Evolutionary conservation across 2,329 filamentous ascomycete genomes (phyloP).

Genomic region (Boeremia lycopersici): DNA sequence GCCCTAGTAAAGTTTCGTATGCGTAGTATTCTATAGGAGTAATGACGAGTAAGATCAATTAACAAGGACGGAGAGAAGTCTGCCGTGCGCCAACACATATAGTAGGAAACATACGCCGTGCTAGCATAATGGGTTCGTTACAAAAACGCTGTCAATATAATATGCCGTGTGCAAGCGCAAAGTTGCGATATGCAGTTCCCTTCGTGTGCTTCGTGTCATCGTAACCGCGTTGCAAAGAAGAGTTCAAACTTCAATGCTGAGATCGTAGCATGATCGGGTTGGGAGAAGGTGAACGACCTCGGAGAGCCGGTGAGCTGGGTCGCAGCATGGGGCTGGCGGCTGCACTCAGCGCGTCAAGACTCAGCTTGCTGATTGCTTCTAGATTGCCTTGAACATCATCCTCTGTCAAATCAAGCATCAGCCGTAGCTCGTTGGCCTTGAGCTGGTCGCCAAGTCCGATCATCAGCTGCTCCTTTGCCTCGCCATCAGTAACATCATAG

Average conservation of each 20-base stretch:
- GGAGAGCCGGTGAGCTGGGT: slow-evolving; percentile 43
- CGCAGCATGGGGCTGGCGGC: slow-evolving; percentile 45
- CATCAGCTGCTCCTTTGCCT: slow-evolving; percentile 43
- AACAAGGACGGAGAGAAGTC: not conserved
- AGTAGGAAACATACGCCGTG: not conserved
- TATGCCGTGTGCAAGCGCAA: not conserved
- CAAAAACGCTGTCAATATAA: slow-evolving; percentile 8
- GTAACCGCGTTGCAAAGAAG: not conserved
- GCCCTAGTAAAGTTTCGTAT: not conserved
- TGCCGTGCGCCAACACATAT: not conserved
- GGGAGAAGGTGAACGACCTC: slow-evolving; percentile 43
- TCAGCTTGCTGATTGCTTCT: slow-evolving; percentile 46
- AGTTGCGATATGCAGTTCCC: not conserved
- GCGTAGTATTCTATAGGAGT: not conserved
- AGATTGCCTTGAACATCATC: slow-evolving; percentile 45
- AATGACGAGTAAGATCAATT: not conserved
- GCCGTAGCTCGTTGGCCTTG: slow-evolving; percentile 44
- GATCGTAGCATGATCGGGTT: slow-evolving; percentile 35
- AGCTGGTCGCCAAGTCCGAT: slow-evolving; percentile 41
- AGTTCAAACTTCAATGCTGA: slow-evolving; percentile 3
- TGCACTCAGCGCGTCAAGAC: slow-evolving; percentile 44
- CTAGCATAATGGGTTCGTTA: not conserved
- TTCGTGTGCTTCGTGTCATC: slow-evolving; percentile 13
- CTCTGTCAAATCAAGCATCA: slow-evolving; percentile 46
- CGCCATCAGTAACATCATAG: slow-evolving; percentile 35